phyloP scores from a whole-genome alignment of 2,329 filamentous ascomycete genomes.

The Emmonsia crescens region DNA sequence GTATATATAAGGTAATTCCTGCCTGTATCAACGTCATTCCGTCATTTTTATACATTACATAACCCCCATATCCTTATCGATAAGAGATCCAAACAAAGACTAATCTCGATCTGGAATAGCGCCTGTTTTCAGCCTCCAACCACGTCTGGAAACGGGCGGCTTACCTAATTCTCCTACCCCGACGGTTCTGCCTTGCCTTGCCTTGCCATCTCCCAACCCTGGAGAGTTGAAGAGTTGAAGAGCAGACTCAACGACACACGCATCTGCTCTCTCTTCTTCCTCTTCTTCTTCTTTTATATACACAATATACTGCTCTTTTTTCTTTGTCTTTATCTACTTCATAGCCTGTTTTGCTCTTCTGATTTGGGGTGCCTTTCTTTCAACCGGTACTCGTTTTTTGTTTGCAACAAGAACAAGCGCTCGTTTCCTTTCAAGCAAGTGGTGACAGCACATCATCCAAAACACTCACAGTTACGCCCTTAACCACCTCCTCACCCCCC shows the following conservation, averaged over 20 bases:
- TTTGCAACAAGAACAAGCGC: background rate
- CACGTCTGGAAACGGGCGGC: background rate
- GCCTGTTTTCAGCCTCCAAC: background rate
- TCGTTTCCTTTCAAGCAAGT: background rate
- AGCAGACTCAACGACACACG: background rate
- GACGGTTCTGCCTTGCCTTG: background rate
- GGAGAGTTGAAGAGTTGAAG: background rate
- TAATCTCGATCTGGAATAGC: background rate
- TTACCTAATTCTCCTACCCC: background rate
- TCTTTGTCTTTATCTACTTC: background rate
- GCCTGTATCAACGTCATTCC: background rate
- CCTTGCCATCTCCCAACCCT: background rate
- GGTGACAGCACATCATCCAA: background rate
- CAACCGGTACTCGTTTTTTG: background rate
- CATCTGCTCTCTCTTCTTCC: background rate
- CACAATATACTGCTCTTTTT: background rate
- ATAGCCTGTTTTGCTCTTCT: background rate
- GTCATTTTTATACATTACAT: background rate
- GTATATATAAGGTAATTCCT: too few species aligned
- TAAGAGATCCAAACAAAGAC: background rate
- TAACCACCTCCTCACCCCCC: background rate
- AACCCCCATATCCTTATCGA: slow-evolving; percentile 4
- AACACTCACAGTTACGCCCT: background rate
- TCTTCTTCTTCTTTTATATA: background rate
- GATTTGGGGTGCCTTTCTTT: background rate